Conservation (phyloP, 2,329 filamentous ascomycete genomes). For the Phialocephala sp. region DNA sequence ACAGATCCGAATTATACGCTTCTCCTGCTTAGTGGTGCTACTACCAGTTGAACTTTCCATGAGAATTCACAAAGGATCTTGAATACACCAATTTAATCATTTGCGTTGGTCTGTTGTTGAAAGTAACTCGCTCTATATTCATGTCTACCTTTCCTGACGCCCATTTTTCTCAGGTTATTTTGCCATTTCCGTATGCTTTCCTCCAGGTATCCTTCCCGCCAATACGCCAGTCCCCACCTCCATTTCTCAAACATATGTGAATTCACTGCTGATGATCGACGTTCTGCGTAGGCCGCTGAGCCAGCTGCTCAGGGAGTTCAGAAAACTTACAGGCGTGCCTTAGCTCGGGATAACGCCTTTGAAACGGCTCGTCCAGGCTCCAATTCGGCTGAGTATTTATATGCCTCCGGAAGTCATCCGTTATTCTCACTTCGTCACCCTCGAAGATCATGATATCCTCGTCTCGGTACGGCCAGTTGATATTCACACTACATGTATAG, state of each 20-base stretch:
- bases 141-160: background rate
- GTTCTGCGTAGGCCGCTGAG: constrained; percentile 7
- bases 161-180: background rate
- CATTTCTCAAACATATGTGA: background rate
- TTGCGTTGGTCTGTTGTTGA: background rate
- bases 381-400: constrained; percentile 33
- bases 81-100: too few species aligned
- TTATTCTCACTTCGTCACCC: constrained; percentile 31
- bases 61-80: too few species aligned
- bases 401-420: constrained; percentile 34
- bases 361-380: constrained; percentile 37
- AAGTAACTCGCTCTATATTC: background rate
- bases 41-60: too few species aligned
- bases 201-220: background rate
- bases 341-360: constrained; percentile 37
- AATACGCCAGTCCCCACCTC: background rate
- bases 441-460: constrained; percentile 32
- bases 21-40: background rate
- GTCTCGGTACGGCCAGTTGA: constrained; percentile 44
- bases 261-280: constrained; percentile 1
- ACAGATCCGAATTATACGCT: too few species aligned
- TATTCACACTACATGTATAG: constrained; percentile 44
- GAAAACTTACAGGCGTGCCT: constrained; percentile 30
- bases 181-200: background rate
- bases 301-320: background rate